Conservation (phyloP, 192 early-diverging fungal genomes). For the Gryganskiella cystojenkinii region DNA sequence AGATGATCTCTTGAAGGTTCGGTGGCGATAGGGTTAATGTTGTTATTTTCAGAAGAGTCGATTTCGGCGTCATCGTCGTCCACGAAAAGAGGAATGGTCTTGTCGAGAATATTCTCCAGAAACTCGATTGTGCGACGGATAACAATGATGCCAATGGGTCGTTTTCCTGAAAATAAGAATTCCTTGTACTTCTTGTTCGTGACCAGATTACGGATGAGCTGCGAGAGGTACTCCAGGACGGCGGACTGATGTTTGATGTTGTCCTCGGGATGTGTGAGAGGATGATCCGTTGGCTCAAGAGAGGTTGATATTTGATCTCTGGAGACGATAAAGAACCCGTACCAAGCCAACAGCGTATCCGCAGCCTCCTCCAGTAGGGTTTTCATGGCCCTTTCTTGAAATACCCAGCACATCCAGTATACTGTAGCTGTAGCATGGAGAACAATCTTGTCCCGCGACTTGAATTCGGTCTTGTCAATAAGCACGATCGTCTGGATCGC, state of each 20-base stretch:
- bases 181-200: conserved; percentile 11
- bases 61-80: background rate
- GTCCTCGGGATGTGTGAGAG: background rate
- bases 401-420: conserved; percentile 38
- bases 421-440: conserved; percentile 3
- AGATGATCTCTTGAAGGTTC: background rate
- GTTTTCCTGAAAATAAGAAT: conserved; percentile 2
- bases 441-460: conserved; percentile 15
- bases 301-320: background rate
- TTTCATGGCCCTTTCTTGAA: conserved; percentile 11
- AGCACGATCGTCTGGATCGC: conserved; percentile 12
- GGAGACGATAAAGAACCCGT: conserved; percentile 30
- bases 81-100: background rate
- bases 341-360: conserved; percentile 47
- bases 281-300: background rate
- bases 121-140: conserved; percentile 45
- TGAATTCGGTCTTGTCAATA: background rate
- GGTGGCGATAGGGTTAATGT: background rate
- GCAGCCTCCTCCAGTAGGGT: conserved; percentile 11
- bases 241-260: conserved; percentile 1
- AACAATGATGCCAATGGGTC: conserved; percentile 24
- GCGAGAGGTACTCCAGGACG: conserved; percentile 27
- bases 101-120: conserved; percentile 26
- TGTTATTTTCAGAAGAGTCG: background rate
- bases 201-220: conserved; percentile 27